Percentiles rank a stretch among this genome's conserved stretches.
Conservation (phyloP, 148 eudicot genomes). For the Bassia scoparia region DNA sequence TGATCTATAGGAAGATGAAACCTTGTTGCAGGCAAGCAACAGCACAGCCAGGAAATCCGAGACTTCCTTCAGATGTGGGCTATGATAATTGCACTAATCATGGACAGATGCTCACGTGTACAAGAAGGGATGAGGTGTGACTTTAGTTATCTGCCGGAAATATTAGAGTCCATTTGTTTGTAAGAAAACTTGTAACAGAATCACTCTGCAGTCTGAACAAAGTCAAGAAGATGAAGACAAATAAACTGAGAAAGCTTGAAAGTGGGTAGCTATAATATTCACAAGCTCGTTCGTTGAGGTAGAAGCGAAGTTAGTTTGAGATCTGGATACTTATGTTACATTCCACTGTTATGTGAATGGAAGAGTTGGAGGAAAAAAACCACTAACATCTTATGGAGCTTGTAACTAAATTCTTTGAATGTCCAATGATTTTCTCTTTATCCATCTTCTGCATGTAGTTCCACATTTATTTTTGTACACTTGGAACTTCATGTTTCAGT, state of each 20-base stretch:
- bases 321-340: neutral
- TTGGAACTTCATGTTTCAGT: too few relatives aligned
- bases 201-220: neutral
- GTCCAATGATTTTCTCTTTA: slow-evolving; percentile 11
- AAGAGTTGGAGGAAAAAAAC: slow-evolving; percentile 1
- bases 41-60: slow-evolving; percentile 77
- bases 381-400: neutral
- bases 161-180: neutral
- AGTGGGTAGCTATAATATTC: too few relatives aligned
- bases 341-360: neutral
- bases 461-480: neutral
- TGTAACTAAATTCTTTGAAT: neutral
- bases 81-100: slow-evolving; percentile 67
- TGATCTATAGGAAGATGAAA: slow-evolving; percentile 93
- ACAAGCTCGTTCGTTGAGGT: too few relatives aligned
- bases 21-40: slow-evolving; percentile 85
- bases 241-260: neutral
- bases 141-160: slow-evolving; percentile 6
- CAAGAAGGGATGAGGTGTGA: slow-evolving; percentile 40
- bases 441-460: slow-evolving; percentile 4
- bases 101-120: slow-evolving; percentile 91
- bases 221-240: neutral
- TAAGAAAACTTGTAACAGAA: neutral
- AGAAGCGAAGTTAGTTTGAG: neutral
- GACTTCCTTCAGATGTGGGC: slow-evolving; percentile 64